Percentiles rank a stretch among this genome's conserved stretches.
These are phyloP conservation scores for Pseudomassariella vexata DNA, from an alignment of 2,329 filamentous ascomycete genomes.

Conservation along the genomic window DNA sequence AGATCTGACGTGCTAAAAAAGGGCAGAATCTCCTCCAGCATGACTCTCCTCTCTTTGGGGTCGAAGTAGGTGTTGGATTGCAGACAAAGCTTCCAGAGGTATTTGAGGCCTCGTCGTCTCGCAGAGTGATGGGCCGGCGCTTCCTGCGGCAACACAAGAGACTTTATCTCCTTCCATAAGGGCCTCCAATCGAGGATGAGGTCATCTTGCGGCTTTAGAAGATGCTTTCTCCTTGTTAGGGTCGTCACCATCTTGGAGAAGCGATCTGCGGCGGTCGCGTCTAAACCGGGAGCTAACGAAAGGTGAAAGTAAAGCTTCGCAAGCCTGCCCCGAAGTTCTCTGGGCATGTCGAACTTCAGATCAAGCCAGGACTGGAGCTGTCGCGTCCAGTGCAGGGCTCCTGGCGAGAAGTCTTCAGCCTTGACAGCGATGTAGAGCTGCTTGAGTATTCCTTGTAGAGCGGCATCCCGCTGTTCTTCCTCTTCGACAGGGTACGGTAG, in stretches of 20 bases:
- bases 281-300: conserved; percentile 81
- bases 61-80: conserved; percentile 93
- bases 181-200: conserved; percentile 90
- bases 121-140: conserved; percentile 59
- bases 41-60: conserved; percentile 73
- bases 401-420: conserved; percentile 89
- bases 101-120: conserved; percentile 51
- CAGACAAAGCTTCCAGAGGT: conserved; percentile 80
- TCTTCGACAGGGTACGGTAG: conserved; percentile 86
- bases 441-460: conserved; percentile 82
- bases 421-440: conserved; percentile 89
- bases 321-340: conserved; percentile 74
- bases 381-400: conserved; percentile 93
- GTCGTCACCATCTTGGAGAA: conserved; percentile 97
- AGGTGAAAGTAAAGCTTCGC: conserved; percentile 94
- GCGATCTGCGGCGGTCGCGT: conserved; percentile 73
- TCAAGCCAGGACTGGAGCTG: conserved; percentile 93
- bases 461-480: conserved; percentile 68
- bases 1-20: conserved; percentile 93
- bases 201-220: conserved; percentile 84
- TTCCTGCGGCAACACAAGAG: conserved; percentile 81
- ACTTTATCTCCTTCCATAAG: conserved; percentile 87
- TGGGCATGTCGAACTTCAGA: conserved; percentile 94
- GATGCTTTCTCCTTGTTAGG: conserved; percentile 91
- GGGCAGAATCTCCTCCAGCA: conserved; percentile 73